A percentile compares a stretch with the other conserved stretches of the same genome.
Conservation (phyloP, 202 grass and related monocot genomes). For the Dendrocalamus latiflorus region DNA sequence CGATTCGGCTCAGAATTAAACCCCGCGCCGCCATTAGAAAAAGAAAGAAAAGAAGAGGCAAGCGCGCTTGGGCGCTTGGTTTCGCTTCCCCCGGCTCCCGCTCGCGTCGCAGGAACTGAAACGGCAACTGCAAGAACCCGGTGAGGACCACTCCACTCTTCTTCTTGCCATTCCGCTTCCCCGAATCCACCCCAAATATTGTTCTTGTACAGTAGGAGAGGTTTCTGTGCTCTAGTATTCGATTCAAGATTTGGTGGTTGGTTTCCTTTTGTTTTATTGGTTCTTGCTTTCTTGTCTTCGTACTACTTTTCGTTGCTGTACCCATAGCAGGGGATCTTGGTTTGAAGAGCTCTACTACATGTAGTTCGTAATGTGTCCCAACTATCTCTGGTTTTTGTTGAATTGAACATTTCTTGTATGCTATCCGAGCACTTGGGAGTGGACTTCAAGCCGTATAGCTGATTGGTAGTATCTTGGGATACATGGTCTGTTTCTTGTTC, state of each 20-base stretch:
- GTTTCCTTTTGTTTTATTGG: not conserved
- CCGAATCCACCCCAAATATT: not conserved
- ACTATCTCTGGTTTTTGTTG: not conserved
- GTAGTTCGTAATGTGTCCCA: not conserved
- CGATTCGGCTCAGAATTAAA: not conserved
- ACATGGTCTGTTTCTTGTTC: not conserved
- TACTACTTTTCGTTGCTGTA: not conserved
- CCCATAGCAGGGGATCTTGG: not conserved
- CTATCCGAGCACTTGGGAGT: not conserved
- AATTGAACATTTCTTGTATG: not conserved
- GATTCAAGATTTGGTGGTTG: not conserved
- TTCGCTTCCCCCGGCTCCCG: not conserved
- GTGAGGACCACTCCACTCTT: slow-evolving; percentile 6
- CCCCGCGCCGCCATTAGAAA: not conserved
- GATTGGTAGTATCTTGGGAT: not conserved
- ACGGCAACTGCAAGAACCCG: not conserved
- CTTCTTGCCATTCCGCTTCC: not conserved
- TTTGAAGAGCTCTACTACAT: not conserved
- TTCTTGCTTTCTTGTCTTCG: too few species aligned
- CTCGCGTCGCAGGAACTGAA: not conserved
- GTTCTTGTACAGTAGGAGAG: not conserved
- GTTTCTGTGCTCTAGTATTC: not conserved
- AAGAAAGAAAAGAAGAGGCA: not conserved
- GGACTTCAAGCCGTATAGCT: not conserved
- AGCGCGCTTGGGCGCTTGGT: not conserved